A percentile compares a stretch with the other conserved stretches of the same genome.
Evolutionary conservation across 345 rosid species (phyloP).

Genomic region (Dovyalis caffra): DNA sequence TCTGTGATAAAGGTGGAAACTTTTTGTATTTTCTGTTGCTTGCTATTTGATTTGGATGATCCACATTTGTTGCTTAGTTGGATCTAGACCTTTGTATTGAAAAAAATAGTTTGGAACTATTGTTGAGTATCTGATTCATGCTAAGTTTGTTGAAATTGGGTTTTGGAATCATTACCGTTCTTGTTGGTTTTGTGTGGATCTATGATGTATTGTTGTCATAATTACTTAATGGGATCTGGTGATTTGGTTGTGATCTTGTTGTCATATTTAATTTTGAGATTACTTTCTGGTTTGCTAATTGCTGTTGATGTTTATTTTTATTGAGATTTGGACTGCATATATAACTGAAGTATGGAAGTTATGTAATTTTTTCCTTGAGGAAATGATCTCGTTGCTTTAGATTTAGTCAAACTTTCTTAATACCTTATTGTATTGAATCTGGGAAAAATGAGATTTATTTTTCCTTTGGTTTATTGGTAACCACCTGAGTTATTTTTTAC

Average conservation of each 20-base stretch:
- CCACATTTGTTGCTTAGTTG: constrained; percentile 12
- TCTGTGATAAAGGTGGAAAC: constrained; percentile 8
- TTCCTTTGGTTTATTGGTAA: neutral
- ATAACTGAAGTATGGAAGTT: neutral
- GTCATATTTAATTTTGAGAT: neutral
- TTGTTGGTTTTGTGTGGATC: too few relatives aligned
- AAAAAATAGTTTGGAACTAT: neutral
- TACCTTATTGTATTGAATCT: neutral
- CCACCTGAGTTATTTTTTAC: neutral
- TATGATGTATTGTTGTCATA: neutral
- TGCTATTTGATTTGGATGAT: neutral
- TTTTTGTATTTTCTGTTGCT: neutral
- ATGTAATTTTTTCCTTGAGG: neutral
- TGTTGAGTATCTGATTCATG: neutral
- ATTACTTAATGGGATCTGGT: constrained; percentile 5
- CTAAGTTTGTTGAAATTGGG: neutral
- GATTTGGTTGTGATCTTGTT: constrained; percentile 2
- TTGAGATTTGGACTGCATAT: neutral
- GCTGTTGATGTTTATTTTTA: neutral
- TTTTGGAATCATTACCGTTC: neutral
- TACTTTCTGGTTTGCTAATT: neutral
- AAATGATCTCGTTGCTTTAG: neutral
- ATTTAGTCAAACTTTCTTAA: neutral
- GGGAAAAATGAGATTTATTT: neutral
- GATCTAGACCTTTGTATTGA: constrained; percentile 14